Evolutionary conservation across 176 grass and related monocot species (phyloP).

Genomic region (Oryza glaberrima): DNA sequence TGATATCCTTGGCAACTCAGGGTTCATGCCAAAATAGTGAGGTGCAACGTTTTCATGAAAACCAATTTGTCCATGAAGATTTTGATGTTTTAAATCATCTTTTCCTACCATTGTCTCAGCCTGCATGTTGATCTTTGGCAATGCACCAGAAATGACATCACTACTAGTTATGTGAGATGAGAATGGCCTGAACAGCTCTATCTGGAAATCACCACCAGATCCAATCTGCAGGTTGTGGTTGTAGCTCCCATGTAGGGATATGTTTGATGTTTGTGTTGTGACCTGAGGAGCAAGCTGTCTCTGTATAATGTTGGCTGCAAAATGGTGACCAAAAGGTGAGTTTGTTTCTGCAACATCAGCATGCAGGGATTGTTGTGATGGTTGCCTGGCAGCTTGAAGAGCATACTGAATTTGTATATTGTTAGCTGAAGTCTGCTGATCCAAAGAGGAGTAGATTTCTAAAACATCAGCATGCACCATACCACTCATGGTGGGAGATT

Average conservation of each 20-base stretch:
- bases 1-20: background rate
- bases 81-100: background rate
- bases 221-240: background rate
- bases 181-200: background rate
- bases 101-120: background rate
- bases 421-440: background rate
- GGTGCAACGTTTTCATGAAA: background rate
- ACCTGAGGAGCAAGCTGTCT: background rate
- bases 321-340: background rate
- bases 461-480: background rate
- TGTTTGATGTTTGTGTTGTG: background rate
- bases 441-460: background rate
- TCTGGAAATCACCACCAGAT: background rate
- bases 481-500: background rate
- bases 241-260: background rate
- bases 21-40: background rate
- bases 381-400: background rate
- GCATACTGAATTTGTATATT: background rate
- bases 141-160: background rate
- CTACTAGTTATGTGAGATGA: background rate
- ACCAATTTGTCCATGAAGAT: background rate
- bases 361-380: background rate
- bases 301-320: background rate
- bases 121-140: slow-evolving; percentile 2
- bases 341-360: background rate